Base-by-base conservation (phyloP, 1,284 basidiomycete species). In the Hypsizygus ulmarius region DNA sequence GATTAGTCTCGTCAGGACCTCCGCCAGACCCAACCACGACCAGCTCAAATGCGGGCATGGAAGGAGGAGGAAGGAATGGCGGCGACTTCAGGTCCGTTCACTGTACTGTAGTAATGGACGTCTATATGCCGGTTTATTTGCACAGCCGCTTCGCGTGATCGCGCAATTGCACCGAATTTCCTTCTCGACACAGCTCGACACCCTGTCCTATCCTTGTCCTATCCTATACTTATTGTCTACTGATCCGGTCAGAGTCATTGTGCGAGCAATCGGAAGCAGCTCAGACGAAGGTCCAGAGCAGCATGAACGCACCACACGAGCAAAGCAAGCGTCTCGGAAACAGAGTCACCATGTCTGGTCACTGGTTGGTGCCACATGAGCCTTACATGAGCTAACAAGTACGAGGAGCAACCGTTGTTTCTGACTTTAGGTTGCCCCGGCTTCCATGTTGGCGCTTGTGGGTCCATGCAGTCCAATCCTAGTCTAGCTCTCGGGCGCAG, bases 1-100 rank as follows among this genome's bases (percentile, higher is more conserved):
- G 61, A 67, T 90, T 84, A 32, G 79, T 80, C 64, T 90, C 87
- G 61, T 79, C 79, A 15, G 84, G 84, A 39, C 88, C 87, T 40
- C 88, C 87, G 52, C 87, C 87, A 50, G 81, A 78, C 54, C 88
- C 87, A 18, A 90, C 78, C 55, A 86, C 84, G 48, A 89, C 67
- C 54, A 90, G 57, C 63, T 88, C 82, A 63, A 89, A 89, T 47
- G 73, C 64, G 50, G 74, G 68, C 73, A 75, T 76, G 40, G 43
- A 42, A 47, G 36, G 45, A 30, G 43, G 41, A 40, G 5, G 33
- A 35, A 28, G 40, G 41, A 32, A 47, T 14, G n/a, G 45, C 25
- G 43, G 43, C 39, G 39, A 39, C 34, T 32, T 36, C 39, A 44
- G 39, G 32, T 30, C 41, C 41, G 33, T 45, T 46, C 18, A 45